Base-by-base conservation (phyloP, 257 asterid species). In the Phtheirospermum japonicum region DNA sequence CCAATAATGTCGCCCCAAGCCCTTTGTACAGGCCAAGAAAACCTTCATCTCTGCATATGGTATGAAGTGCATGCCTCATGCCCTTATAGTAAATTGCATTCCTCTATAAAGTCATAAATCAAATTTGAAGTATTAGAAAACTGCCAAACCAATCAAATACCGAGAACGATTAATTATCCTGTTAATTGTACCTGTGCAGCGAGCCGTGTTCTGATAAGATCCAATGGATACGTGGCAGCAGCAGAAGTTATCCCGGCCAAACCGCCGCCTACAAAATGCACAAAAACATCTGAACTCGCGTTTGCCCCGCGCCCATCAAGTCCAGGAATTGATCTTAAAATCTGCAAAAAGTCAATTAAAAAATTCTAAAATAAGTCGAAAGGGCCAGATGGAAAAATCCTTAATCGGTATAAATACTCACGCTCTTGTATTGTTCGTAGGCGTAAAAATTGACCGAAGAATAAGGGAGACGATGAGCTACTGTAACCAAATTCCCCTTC, bases 31-130 rank as follows among this genome's bases (percentile, higher is more conserved):
- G 79, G 49, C 96, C 96, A 48, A 77, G 73, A 71, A 81, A 67
- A 7, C 96, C 96, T 83, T 87, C 94, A 49, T 85, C 96, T 71
- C 82, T 81, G 77, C 89, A 77, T 64, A 87, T 87, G 76, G 94
- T 85, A 71, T 73, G 66, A 45, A 87, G 61, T 7, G 96, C 82
- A 59, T 87, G 94, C 68, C 74, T 66, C 45, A 87, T 87, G 69
- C 96, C 96, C 48, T 79, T 82, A 37, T 87, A 87, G 75, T 87
- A 87, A 30, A 78, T 73, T 6, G 84, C 52, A 59, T 72, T 87
- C 64, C 84, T 80, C 96, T 87, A 57, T 70, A 61, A 71, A 64
- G 32, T 23, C n/a, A 9, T 32, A 68, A 48, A 17, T 12, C 11
- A 48, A 17, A 1, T 23, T 23, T 1, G 28, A 23, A 23, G 28